phyloP scores from a whole-genome alignment of 768 basidiomycete species.

The Steccherinum ochraceum region DNA sequence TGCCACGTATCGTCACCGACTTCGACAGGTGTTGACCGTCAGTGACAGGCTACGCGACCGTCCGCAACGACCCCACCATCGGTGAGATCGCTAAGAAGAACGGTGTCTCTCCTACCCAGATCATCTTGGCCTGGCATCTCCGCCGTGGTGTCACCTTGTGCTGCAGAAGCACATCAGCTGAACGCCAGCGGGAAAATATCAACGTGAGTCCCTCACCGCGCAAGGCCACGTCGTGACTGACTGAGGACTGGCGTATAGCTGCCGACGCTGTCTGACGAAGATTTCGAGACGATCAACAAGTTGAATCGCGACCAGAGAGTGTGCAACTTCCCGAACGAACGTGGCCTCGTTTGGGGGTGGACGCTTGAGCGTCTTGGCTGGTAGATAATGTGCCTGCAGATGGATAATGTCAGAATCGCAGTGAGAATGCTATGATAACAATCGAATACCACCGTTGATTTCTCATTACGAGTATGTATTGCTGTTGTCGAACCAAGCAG shows the following conservation, averaged over 20 bases:
- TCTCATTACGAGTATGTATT: too few species aligned
- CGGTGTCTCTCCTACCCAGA: slow-evolving; percentile 37
- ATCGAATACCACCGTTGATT: too few species aligned
- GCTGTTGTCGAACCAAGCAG: too few species aligned
- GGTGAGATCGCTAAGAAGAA: slow-evolving; percentile 41
- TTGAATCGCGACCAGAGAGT: slow-evolving; percentile 28
- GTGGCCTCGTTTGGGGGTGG: slow-evolving; percentile 30
- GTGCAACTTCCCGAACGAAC: slow-evolving; percentile 23
- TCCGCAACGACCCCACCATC: slow-evolving; percentile 41
- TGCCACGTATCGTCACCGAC: not conserved
- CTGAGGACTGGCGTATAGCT: not conserved
- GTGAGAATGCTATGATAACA: too few species aligned
- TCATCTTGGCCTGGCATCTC: slow-evolving; percentile 48
- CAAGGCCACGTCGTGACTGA: not conserved
- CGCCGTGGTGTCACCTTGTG: slow-evolving; percentile 35
- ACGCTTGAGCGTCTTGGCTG: slow-evolving; percentile 33
- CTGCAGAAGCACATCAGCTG: slow-evolving; percentile 40
- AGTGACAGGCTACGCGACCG: slow-evolving; percentile 33
- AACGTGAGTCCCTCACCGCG: slow-evolving; percentile 27
- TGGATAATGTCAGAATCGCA: too few species aligned
- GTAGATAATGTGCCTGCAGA: too few species aligned
- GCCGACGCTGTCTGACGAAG: too few species aligned
- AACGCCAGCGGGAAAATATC: slow-evolving; percentile 16
- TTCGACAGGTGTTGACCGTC: not conserved
- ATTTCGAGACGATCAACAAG: slow-evolving; percentile 26